Evolutionary conservation across 805 yeast genomes (phyloP), one percentile per base, ranked within the genome.

Genomic region (Candida coquimbonensis): DNA sequence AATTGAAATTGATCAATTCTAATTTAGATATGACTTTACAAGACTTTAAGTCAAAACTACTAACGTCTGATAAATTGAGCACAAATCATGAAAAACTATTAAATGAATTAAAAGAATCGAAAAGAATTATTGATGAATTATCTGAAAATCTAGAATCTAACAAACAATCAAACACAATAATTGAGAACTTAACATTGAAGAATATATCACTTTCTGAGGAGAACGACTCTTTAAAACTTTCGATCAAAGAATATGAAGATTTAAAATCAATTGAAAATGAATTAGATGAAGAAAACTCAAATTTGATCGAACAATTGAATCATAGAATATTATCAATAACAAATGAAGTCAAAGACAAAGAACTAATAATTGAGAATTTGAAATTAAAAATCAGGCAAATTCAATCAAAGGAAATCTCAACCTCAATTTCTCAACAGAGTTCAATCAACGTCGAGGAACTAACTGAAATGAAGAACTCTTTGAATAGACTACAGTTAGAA

Each of bases 181-280:
- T 72, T 4, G 68, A 65, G 6, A 59, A 53, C 11, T 54, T 73
- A 21, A 67, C 72, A 0, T 56, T 53, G 16, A 53, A 67, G 41
- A 75, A 68, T 49, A 48, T 56, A 3, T 60, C 55, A n/a, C 61
- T 78, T 2, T 51, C 49, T 9, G 56, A 55, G 4, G 61, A 68
- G 38, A 60, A 77, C 4, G 40, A 47, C 0, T 46, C 49, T 3
- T 54, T 77, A n/a, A 60, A 64, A 25, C 47, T 50, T 5, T 67
- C 74, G 2, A 55, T 80, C 0, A 55, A 62, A 1, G 80, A 76
- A 36, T 56, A 77, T 21, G 74, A 72, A 36, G 80, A 76, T 46
- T 52, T 80, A 31, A 74, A 73, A 45, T 70, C 67, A 29, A 55
- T 80, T 13, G 78, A 79, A 45, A 66, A 62, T 37, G 76, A 75